Conservation (phyloP, 2,329 filamentous ascomycete species). For the Podosphaera fusca region DNA sequence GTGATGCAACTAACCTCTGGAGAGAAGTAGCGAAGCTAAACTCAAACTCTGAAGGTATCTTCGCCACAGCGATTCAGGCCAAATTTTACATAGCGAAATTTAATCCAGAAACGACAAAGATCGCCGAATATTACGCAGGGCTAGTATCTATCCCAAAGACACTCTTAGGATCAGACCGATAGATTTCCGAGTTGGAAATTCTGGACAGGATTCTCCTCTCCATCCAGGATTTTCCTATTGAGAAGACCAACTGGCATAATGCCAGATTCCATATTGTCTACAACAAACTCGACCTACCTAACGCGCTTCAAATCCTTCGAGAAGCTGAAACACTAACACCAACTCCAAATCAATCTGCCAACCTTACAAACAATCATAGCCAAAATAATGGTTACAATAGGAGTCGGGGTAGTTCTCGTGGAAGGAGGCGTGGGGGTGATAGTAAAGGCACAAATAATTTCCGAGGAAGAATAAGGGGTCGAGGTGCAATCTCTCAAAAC, state of each 20-base stretch:
- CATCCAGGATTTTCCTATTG: not conserved
- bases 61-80: too few species aligned
- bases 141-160: not conserved
- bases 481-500: not conserved
- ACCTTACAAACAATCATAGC: not conserved
- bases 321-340: not conserved
- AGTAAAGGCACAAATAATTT: not conserved
- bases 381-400: not conserved
- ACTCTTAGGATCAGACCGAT: too few species aligned
- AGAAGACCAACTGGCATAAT: not conserved
- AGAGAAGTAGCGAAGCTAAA: too few species aligned
- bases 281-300: not conserved
- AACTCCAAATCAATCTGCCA: not conserved
- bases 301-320: not conserved
- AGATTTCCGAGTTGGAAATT: not conserved
- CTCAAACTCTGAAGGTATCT: too few species aligned
- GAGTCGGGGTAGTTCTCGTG: too few species aligned
- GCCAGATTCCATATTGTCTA: not conserved
- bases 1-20: too few species aligned
- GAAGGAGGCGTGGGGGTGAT: too few species aligned
- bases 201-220: not conserved
- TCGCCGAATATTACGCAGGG: not conserved
- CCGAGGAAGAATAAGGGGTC: not conserved
- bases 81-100: not conserved
- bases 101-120: not conserved